phyloP scores from a whole-genome alignment of 2,329 filamentous ascomycete genomes.

The Didymosphaeria variabile region DNA sequence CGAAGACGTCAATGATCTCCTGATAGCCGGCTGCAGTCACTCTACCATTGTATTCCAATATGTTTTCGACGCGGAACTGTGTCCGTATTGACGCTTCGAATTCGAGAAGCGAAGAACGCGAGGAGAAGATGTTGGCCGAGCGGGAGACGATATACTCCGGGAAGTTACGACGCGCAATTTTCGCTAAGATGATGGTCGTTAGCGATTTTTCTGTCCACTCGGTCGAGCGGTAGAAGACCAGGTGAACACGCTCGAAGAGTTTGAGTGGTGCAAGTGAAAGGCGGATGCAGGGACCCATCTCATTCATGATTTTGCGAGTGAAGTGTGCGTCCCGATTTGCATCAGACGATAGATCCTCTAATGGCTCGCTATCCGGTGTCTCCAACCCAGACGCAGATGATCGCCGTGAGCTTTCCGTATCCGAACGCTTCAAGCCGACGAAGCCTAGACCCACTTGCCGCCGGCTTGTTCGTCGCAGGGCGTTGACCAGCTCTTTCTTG shows the following conservation, averaged over 20 bases:
- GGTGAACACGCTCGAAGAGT: constrained; percentile 91
- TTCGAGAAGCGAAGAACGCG: constrained; percentile 78
- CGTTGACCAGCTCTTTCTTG: constrained; percentile 79
- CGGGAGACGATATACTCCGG: constrained; percentile 90
- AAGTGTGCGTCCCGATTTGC: constrained; percentile 78
- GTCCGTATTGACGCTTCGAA: constrained; percentile 87
- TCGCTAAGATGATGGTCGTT: constrained; percentile 91
- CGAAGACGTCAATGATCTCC: constrained; percentile 75
- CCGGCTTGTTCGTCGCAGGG: constrained; percentile 77
- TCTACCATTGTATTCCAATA: constrained; percentile 81
- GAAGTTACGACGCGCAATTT: constrained; percentile 87
- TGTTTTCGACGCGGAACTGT: constrained; percentile 81
- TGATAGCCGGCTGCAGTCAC: constrained; percentile 72
- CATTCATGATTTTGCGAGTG: constrained; percentile 76
- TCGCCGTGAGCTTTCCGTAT: constrained; percentile 64
- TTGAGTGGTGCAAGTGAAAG: constrained; percentile 76
- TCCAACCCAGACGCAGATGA: constrained; percentile 53
- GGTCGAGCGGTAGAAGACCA: constrained; percentile 95
- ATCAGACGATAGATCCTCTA: constrained; percentile 53
- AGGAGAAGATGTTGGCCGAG: constrained; percentile 86
- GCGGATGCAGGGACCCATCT: constrained; percentile 84
- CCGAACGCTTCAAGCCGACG: constrained; percentile 70
- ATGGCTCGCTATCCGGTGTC: constrained; percentile 50
- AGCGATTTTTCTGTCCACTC: constrained; percentile 98
- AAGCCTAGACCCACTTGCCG: constrained; percentile 80